Evolutionary conservation across 768 basidiomycete genomes (phyloP), one percentile per base, ranked within the genome.

Genomic region (Rhodosporidiobolus odoratus): DNA sequence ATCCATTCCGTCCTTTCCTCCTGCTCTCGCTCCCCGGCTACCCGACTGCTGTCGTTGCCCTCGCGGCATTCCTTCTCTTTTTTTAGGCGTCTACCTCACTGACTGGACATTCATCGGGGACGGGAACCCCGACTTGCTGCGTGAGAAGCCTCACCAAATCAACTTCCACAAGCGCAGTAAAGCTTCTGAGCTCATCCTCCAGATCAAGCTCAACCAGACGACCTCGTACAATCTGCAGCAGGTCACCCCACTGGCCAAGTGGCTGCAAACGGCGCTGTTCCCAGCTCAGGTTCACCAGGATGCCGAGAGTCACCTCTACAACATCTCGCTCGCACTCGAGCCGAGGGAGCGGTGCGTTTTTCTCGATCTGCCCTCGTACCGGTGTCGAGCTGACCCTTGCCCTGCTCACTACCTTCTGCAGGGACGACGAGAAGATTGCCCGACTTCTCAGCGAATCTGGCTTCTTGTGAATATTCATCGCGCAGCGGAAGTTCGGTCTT

Each of bases 81-180:
- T 17, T 30, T 9, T n/a, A 96, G 95, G 96, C 76, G 90, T 97
- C 64, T 97, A 95, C 82, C 85, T 99, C 35, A 94, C 95, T 10
- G 91, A 90, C 12, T 83, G 98, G 71, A 94, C 93, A n/a, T 97
- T 98, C 80, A 95, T 96, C 78, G 92, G 96, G 80, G 96, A 97
- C 75, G 96, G 95, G 15, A 92, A 91, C 77, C 88, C 89, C 60
- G 91, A 98, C 81, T 86, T 84, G 75, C 82, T 96, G 21, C 62
- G 72, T 16, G 77, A 78, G 34, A 77, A 78, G 50, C 89, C 86
- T 13, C 84, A 85, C 48, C 75, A 76, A 41, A 88, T 98, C 81
- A 97, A 98, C 82, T 98, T 98, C 82, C 86, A 88, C 78, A 99
- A 99, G 57, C 17, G 57, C 4, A 40, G 37, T 5, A 91, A 91